Base-by-base conservation (phyloP, 371 early-diverging fungal genomes). In the Apophysomyces ossiformis region DNA sequence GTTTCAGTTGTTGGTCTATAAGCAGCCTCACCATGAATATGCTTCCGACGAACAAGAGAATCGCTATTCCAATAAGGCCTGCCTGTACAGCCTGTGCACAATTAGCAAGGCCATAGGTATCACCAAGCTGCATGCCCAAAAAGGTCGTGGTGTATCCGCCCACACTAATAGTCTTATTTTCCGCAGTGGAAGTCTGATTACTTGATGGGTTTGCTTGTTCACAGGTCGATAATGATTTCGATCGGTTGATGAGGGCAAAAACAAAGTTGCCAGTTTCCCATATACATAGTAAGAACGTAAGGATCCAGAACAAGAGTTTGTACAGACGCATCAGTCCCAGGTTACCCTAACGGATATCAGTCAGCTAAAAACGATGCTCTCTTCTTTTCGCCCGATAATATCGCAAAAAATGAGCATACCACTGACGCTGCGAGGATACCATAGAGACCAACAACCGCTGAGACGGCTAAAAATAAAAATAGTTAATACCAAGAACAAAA, bases 81-180 rank as follows among this genome's bases (percentile, higher is more conserved):
- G 79, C 82, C 61, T 82, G 79, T 11, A 79, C 78, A 13, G 82
- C 82, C 57, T 82, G 82, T 12, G 58, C 69, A 63, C 82, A 82
- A 39, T 82, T 77, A 43, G 82, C 79, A 44, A 82, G 71, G 9
- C 82, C 82, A 58, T 82, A 82, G 0, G 79, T 79, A 39, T 77
- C 64, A 37, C 82, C 82, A 18, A 70, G 44, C 58, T 77, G 64
- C 82, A 82, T 79, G 15, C 82, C 82, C 66, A 82, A 63, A 67
- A 79, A 82, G 7, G 79, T 79, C 5, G 76, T 71, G 3, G 72
- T 64, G 57, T 74, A 77, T 26, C 67, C 76, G 21, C 71, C 81
- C 1, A 81, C 63, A 39, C 63, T 41, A 39, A 72, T 57, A 15
- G 67, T 61, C 16, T 60, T 64, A 38, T 69, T 65, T 11, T 68